Evolutionary conservation across 306 rosid species (phyloP).

Genomic region (Mimosa bimucronata): DNA sequence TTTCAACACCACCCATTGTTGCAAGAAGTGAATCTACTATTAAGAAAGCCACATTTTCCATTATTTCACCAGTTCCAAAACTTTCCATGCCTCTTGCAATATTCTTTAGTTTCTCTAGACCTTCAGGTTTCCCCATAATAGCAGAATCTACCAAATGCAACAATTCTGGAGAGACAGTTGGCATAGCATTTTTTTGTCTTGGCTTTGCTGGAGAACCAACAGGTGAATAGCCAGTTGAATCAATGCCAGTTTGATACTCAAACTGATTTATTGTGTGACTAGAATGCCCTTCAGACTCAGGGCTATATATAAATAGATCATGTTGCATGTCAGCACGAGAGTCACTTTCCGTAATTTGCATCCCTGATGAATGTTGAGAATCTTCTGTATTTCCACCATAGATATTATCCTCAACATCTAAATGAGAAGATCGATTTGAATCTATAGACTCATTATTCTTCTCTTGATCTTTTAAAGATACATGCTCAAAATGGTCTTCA

Average conservation of each 20-base stretch:
- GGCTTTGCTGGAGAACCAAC: constrained; percentile 62
- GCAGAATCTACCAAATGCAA: constrained; percentile 97
- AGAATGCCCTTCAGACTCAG: constrained; percentile 52
- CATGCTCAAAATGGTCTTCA: constrained; percentile 69
- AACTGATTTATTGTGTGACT: constrained; percentile 52
- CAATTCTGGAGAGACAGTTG: constrained; percentile 85
- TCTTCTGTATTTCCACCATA: constrained; percentile 53
- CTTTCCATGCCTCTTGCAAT: constrained; percentile 79
- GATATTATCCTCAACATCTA: constrained; percentile 52
- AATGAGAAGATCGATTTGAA: constrained; percentile 51
- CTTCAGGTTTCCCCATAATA: constrained; percentile 97
- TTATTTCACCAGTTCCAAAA: constrained; percentile 75
- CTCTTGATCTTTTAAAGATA: constrained; percentile 68
- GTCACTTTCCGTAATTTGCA: constrained; percentile 44
- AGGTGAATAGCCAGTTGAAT: constrained; percentile 67
- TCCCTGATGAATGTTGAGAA: constrained; percentile 48
- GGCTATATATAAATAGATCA: constrained; percentile 49
- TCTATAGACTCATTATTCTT: constrained; percentile 46
- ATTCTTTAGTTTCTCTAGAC: constrained; percentile 85
- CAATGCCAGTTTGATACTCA: constrained; percentile 47
- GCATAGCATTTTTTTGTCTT: constrained; percentile 59
- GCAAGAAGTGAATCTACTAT: constrained; percentile 97
- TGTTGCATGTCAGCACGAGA: constrained; percentile 52
- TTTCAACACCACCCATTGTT: constrained; percentile 99
- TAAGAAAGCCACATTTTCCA: constrained; percentile 67